phyloP scores from a whole-genome alignment of 2,329 filamentous ascomycete genomes.

The Knufia petricola region DNA sequence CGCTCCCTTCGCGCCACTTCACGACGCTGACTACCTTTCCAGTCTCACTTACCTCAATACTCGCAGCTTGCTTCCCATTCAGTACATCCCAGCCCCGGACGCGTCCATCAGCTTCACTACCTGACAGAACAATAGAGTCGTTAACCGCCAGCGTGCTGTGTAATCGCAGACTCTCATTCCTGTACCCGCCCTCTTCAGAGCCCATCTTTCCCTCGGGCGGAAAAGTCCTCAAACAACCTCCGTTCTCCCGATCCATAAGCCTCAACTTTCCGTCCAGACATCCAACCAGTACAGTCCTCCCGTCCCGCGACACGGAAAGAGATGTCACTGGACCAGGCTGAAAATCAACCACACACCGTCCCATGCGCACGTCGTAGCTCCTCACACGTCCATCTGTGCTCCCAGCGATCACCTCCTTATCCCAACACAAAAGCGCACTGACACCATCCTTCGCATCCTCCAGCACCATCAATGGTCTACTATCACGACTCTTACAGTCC shows the following conservation, averaged over 20 bases:
- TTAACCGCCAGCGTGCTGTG: conserved; percentile 64
- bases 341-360: conserved; percentile 60
- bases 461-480: conserved; percentile 62
- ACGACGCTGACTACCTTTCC: conserved; percentile 21
- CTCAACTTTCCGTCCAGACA: conserved; percentile 67
- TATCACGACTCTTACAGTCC: conserved; percentile 50
- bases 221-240: conserved; percentile 65
- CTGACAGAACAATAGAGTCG: conserved; percentile 69
- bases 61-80: conserved; percentile 45
- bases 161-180: conserved; percentile 63
- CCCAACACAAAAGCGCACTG: conserved; percentile 12
- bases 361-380: conserved; percentile 73
- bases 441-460: conserved; percentile 61
- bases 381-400: conserved; percentile 79
- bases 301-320: conserved; percentile 60
- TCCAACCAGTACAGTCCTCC: conserved; percentile 63
- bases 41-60: conserved; percentile 14
- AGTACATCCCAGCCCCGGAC: conserved; percentile 79
- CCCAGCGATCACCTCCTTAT: conserved; percentile 51
- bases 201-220: conserved; percentile 32
- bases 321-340: conserved; percentile 63
- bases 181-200: conserved; percentile 33
- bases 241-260: conserved; percentile 69
- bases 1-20: conserved; percentile 21
- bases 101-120: conserved; percentile 64